These are phyloP conservation scores for Cyclotella choctawhatcheeana DNA, from an alignment of 108 stramenopile species.

Conservation along the genomic window DNA sequence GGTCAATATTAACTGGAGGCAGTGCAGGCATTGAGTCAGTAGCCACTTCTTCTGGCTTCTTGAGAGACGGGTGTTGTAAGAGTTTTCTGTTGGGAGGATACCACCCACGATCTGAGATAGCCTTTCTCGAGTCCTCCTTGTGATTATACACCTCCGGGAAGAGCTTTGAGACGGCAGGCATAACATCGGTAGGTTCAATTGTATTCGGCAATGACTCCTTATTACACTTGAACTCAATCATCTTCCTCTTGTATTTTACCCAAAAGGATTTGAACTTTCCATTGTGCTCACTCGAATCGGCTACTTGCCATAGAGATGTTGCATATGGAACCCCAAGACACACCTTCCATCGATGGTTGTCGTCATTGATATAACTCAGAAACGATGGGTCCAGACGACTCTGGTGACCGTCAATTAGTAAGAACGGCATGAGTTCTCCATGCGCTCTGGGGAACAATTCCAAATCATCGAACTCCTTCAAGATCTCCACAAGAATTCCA, in stretches of 20 bases:
- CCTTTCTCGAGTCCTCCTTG: not conserved
- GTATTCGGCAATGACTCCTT: not conserved
- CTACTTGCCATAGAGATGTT: conserved; percentile 32
- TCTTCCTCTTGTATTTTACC: not conserved
- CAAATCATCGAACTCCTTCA: conserved; percentile 17
- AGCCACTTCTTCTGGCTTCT: not conserved
- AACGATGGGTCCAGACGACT: conserved; percentile 10
- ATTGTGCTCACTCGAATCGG: conserved; percentile 25
- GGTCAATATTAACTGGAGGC: not conserved
- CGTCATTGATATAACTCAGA: conserved; percentile 31
- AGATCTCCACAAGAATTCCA: conserved; percentile 13
- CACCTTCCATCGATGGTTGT: conserved; percentile 16
- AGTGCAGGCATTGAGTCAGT: not conserved
- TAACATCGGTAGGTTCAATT: conserved; percentile 9
- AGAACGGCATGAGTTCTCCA: conserved; percentile 12
- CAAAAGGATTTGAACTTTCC: conserved; percentile 24
- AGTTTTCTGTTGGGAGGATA: conserved; percentile 13
- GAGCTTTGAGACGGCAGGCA: not conserved
- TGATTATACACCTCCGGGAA: conserved; percentile 6
- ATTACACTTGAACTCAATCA: not conserved
- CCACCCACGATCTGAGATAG: conserved; percentile 14
- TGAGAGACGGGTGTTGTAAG: conserved; percentile 10
- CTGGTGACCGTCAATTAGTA: conserved; percentile 24
- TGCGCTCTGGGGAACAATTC: conserved; percentile 7
- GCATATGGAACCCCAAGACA: conserved; percentile 37